A percentile compares a stretch with the other conserved stretches of the same genome.
These are phyloP conservation scores for Alternaria sp. DNA, from an alignment of 2,329 filamentous ascomycete genomes.

Conservation along the genomic window DNA sequence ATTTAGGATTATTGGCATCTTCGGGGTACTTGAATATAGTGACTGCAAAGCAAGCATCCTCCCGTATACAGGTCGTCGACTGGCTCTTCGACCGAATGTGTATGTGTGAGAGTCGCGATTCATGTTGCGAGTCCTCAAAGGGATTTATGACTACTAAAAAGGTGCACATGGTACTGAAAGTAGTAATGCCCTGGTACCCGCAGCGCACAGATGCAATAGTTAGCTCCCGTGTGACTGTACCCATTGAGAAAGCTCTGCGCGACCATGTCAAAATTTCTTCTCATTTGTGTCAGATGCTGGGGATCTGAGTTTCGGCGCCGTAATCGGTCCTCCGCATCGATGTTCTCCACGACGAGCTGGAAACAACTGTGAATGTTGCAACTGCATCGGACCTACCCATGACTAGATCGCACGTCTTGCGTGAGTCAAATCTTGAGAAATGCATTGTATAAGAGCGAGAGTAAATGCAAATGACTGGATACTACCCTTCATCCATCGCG, in stretches of 20 bases:
- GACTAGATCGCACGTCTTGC: neutral
- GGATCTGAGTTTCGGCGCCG: conserved; percentile 29
- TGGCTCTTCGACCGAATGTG: conserved; percentile 2
- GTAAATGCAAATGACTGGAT: neutral
- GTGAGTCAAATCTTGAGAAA: neutral
- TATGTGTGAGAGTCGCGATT: neutral
- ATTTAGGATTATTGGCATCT: conserved; percentile 2
- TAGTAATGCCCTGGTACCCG: conserved; percentile 9
- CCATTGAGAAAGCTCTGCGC: conserved; percentile 14
- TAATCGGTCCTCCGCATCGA: conserved; percentile 27
- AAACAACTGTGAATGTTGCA: conserved; percentile 5
- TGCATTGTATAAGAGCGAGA: neutral
- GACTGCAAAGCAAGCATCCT: neutral
- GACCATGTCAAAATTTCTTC: conserved; percentile 34
- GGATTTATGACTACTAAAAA: conserved; percentile 5
- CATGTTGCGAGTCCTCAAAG: conserved; percentile 2
- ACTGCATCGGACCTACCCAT: neutral
- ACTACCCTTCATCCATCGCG: conserved; percentile 1
- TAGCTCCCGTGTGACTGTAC: conserved; percentile 13
- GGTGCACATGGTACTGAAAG: conserved; percentile 5
- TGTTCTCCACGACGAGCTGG: conserved; percentile 3
- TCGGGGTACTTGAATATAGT: neutral
- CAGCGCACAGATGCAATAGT: conserved; percentile 1
- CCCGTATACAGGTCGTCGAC: neutral
- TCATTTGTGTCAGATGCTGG: conserved; percentile 21